These are phyloP conservation scores for Flaveria trinervia DNA, from an alignment of 129 eudicot species.

Conservation along the genomic window DNA sequence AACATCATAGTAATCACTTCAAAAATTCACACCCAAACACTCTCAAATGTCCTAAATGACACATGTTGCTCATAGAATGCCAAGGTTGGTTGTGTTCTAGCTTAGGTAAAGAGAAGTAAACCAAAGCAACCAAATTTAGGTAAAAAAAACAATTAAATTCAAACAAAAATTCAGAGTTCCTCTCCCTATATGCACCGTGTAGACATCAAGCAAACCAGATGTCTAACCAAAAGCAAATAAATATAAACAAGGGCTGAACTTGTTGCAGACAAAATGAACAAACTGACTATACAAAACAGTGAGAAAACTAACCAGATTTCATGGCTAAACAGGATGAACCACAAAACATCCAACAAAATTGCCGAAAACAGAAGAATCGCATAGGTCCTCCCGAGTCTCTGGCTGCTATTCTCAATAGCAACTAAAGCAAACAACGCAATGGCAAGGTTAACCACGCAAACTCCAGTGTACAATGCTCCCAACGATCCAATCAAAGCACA, in stretches of 20 bases:
- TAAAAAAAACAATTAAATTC: not conserved
- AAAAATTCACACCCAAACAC: not conserved
- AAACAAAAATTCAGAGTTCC: not conserved
- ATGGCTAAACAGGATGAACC: conserved; percentile 71
- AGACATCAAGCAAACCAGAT: conserved; percentile 12
- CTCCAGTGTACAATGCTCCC: conserved; percentile 82
- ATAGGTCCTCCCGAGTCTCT: conserved; percentile 78
- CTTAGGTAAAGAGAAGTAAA: not conserved
- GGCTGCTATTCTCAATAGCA: conserved; percentile 94
- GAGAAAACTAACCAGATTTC: conserved; percentile 62
- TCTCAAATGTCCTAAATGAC: not conserved
- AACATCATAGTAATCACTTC: not conserved
- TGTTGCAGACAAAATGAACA: not conserved
- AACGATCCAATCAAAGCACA: conserved; percentile 94
- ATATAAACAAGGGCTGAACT: conserved; percentile 17
- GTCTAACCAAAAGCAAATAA: not conserved
- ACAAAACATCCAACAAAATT: conserved; percentile 60
- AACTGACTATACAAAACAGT: not conserved
- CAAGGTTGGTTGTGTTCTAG: conserved; percentile 4
- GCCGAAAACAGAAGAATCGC: conserved; percentile 72
- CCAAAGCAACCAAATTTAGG: not conserved
- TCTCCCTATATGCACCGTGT: conserved; percentile 1
- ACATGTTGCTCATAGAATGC: conserved; percentile 5
- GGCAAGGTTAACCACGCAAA: conserved; percentile 63
- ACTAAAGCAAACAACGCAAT: conserved; percentile 76